phyloP scores from a whole-genome alignment of 2,329 filamentous ascomycete species.

The Epichloe brachyelytri region DNA sequence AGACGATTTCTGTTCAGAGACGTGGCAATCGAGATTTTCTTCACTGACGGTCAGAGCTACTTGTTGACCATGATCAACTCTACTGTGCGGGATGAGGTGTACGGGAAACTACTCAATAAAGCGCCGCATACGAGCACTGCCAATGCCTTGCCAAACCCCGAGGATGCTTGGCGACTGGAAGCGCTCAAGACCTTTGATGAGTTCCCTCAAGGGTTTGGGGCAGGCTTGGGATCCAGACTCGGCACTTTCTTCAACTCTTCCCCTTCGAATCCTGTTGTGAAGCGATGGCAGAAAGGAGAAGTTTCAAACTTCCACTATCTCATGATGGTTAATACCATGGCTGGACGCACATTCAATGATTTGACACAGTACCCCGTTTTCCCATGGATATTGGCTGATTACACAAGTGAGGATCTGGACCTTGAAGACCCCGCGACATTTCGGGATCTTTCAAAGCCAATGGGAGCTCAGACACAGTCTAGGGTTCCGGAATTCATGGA shows the following conservation, averaged over 20 bases:
- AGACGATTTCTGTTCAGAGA: slow-evolving; percentile 90
- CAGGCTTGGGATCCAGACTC: slow-evolving; percentile 73
- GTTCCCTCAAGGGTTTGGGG: slow-evolving; percentile 53
- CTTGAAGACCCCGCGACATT: slow-evolving; percentile 74
- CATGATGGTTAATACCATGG: slow-evolving; percentile 97
- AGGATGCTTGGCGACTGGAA: slow-evolving; percentile 87
- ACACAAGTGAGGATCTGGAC: slow-evolving; percentile 86
- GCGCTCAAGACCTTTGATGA: slow-evolving; percentile 58
- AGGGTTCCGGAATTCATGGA: slow-evolving; percentile 71
- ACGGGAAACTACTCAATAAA: slow-evolving; percentile 60
- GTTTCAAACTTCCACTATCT: slow-evolving; percentile 98
- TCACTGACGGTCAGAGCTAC: slow-evolving; percentile 92
- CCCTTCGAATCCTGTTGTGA: slow-evolving; percentile 71
- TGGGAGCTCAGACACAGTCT: slow-evolving; percentile 75
- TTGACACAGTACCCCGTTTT: slow-evolving; percentile 97
- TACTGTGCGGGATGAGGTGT: slow-evolving; percentile 64
- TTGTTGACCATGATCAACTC: slow-evolving; percentile 73
- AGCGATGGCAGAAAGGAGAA: slow-evolving; percentile 84
- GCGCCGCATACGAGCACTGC: slow-evolving; percentile 67
- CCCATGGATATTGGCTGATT: slow-evolving; percentile 92
- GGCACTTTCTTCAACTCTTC: slow-evolving; percentile 82
- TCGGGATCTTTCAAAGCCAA: slow-evolving; percentile 85
- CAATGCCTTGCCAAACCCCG: slow-evolving; percentile 58
- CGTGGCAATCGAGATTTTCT: slow-evolving; percentile 94
- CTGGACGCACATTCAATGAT: slow-evolving; percentile 93